phyloP scores from a whole-genome alignment of 2,329 filamentous ascomycete genomes.

The Epichloe bromicola region DNA sequence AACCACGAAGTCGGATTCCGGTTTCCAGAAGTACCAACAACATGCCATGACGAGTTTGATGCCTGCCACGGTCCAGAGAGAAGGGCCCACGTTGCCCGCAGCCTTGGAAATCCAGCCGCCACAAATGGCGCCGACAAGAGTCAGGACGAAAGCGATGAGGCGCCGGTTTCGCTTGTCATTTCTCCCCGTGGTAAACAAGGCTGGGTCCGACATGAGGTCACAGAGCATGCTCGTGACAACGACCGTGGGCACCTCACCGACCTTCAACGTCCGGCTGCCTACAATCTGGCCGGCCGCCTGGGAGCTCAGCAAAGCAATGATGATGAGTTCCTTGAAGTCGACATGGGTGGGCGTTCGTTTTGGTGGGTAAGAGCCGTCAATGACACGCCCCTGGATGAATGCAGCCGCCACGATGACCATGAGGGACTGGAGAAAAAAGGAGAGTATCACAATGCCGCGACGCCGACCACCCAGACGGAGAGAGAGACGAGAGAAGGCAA shows the following conservation, averaged over 20 bases:
- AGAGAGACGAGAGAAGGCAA: slow-evolving; percentile 24
- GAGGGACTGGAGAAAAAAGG: slow-evolving; percentile 38
- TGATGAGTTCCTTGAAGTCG: slow-evolving; percentile 23
- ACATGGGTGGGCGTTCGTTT: slow-evolving; percentile 5
- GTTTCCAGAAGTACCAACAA: slow-evolving; percentile 21
- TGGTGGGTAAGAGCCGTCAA: slow-evolving; percentile 8
- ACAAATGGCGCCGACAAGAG: slow-evolving; percentile 33
- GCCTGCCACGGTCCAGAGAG: slow-evolving; percentile 31
- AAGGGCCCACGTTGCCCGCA: slow-evolving; percentile 24
- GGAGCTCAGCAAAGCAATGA: slow-evolving; percentile 36
- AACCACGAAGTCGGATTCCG: slow-evolving; percentile 3
- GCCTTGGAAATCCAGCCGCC: slow-evolving; percentile 36
- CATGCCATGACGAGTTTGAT: slow-evolving; percentile 29
- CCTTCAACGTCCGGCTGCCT: slow-evolving; percentile 33
- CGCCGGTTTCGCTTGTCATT: slow-evolving; percentile 39
- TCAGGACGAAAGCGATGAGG: slow-evolving; percentile 28
- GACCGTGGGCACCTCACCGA: slow-evolving; percentile 40
- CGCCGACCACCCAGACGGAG: slow-evolving; percentile 15
- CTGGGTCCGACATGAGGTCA: slow-evolving; percentile 37
- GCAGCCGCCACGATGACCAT: slow-evolving; percentile 39
- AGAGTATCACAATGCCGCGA: slow-evolving; percentile 29
- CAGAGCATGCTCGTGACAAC: slow-evolving; percentile 42
- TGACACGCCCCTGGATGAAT: slow-evolving; percentile 31
- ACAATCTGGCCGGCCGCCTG: slow-evolving; percentile 42
- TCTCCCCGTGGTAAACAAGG: slow-evolving; percentile 26